Evolutionary conservation across 108 stramenopile species (phyloP).

Genomic region (Mediolabrus comicus): DNA sequence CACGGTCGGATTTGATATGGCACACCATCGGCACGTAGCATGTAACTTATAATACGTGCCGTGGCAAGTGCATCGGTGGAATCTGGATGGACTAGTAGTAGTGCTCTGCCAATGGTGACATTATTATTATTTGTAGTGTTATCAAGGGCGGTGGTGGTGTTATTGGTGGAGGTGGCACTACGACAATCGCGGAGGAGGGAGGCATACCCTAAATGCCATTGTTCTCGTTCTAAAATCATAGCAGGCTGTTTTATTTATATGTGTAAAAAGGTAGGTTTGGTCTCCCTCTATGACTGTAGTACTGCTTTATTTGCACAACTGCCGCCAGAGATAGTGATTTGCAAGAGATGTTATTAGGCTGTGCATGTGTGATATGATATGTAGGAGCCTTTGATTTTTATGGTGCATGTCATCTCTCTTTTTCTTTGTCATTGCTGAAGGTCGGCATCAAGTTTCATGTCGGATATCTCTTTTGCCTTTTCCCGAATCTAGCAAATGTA

Average conservation of each 20-base stretch:
- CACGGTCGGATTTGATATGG: slow-evolving; percentile 74
- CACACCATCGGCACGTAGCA: slow-evolving; percentile 73
- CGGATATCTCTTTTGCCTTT: too few species aligned
- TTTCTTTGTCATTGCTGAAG: too few species aligned
- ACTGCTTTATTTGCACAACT: too few species aligned
- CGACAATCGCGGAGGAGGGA: slow-evolving; percentile 77
- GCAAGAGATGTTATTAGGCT: too few species aligned
- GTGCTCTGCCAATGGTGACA: slow-evolving; percentile 37
- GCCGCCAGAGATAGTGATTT: too few species aligned
- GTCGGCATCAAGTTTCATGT: too few species aligned
- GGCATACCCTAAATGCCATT: slow-evolving; percentile 80
- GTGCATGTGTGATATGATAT: too few species aligned
- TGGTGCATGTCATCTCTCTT: too few species aligned
- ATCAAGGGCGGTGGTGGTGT: not conserved
- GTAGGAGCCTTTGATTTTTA: too few species aligned
- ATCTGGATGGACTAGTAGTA: slow-evolving; percentile 68
- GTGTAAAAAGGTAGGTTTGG: too few species aligned
- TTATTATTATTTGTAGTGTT: not conserved
- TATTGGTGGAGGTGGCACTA: not conserved
- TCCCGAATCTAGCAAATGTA: too few species aligned
- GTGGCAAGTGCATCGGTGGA: slow-evolving; percentile 72
- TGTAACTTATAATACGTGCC: slow-evolving; percentile 71
- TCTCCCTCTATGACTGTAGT: too few species aligned
- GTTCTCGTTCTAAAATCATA: slow-evolving; percentile 73
- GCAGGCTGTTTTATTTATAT: not conserved